Base-by-base conservation (phyloP, 2,329 filamentous ascomycete genomes). In the Phialophora verrucosa region DNA sequence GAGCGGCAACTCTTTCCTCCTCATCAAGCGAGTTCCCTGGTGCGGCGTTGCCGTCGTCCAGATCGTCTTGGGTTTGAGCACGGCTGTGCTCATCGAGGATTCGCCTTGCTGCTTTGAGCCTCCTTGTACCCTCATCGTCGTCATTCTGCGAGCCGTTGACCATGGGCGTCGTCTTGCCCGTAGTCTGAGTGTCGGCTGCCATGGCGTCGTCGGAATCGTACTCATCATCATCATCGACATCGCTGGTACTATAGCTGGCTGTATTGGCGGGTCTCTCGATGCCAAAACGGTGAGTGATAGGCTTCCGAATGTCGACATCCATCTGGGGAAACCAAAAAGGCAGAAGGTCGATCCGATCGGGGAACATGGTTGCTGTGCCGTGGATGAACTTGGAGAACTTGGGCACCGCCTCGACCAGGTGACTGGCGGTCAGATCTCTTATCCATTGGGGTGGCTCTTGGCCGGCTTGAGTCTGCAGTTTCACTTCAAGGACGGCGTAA, bases 341-440 rank as follows among this genome's bases (percentile, higher is more conserved):
- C 5, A 99, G 83, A 12, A 99, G 84, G 56, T 97, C 84, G 78
- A 99, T 99, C 63, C 91, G 88, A 53, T 89, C 86, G 0, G 93
- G 93, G 78, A 97, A 96, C 54, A 99, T 81, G 11, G 88, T 91
- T 10, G 94, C 94, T 1, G 90, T 93, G 66, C 95, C 95, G 78
- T 99, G 95, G 65, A 99, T 98, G 78, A 98, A 99, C 81, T 99
- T 99, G 75, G 93, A 97, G 80, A 98, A 99, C 77, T 99, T 99
- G 69, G 95, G 95, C 2, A 99, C 93, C n/a, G 95, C 93, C 80
- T 99, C 95, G 1, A 99, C 95, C 17, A 99, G 85, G 80, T 99
- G 95, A 69, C 93, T 97, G 12, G 92, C 86, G 53, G 93, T 96
- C 59, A 99, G 85, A 76, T 98, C 92, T 25, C 93, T 90, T 73